Conservation (phyloP, 495 filamentous ascomycete species). For the Extremus antarcticus region DNA sequence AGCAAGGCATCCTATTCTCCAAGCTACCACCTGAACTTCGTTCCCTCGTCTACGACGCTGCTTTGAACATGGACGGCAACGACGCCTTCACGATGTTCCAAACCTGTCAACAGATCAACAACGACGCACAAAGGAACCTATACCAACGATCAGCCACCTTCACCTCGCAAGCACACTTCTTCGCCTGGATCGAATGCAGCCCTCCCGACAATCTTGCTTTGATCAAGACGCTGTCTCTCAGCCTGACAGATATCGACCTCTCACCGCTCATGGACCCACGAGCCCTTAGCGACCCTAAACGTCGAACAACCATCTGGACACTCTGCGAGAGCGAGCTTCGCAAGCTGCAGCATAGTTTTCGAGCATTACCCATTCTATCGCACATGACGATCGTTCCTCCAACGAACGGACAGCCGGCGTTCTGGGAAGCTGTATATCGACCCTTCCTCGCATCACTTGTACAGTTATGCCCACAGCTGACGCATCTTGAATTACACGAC, state of each 20-base stretch:
- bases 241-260: constrained; percentile 12
- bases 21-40: constrained; percentile 8
- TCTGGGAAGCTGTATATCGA: background rate
- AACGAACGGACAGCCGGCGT: background rate
- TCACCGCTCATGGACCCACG: constrained; percentile 4
- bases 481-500: background rate
- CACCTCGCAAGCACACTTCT: constrained; percentile 9
- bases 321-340: constrained; percentile 10
- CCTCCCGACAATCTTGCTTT: background rate
- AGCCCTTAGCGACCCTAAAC: background rate
- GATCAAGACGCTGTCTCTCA: background rate
- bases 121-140: constrained; percentile 1
- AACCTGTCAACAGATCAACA: constrained; percentile 3
- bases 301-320: background rate
- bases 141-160: constrained; percentile 3
- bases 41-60: background rate
- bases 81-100: background rate
- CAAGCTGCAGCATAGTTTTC: constrained; percentile 5
- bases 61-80: background rate
- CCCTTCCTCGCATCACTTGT: constrained; percentile 3
- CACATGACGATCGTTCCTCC: constrained; percentile 2
- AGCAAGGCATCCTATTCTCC: background rate
- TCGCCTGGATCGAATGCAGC: constrained; percentile 8
- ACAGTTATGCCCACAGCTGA: background rate
- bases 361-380: background rate